These are phyloP conservation scores for Neospermospora avenae DNA, from an alignment of 2,329 filamentous ascomycete species.

Conservation along the genomic window DNA sequence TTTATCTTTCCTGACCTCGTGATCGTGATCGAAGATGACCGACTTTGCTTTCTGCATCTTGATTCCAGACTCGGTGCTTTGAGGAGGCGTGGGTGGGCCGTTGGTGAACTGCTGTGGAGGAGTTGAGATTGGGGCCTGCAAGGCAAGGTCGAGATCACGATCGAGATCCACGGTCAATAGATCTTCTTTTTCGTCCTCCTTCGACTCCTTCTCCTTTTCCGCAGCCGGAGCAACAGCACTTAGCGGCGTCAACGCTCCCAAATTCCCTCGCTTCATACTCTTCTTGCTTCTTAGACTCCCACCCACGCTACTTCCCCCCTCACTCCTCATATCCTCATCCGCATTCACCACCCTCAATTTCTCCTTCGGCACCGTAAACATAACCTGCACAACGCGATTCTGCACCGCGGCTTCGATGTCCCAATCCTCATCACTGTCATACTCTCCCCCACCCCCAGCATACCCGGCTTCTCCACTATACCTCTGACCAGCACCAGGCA, in stretches of 20 bases:
- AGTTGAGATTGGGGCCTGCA: no score
- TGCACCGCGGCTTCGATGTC: conserved; percentile 73
- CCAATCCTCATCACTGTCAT: conserved; percentile 55
- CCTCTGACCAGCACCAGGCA: not conserved
- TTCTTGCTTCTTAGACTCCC: conserved; percentile 33
- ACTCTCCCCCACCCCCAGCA: conserved; percentile 31
- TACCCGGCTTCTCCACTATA: no score
- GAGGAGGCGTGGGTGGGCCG: no score
- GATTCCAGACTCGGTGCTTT: no score
- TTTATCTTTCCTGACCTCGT: not conserved
- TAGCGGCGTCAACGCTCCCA: conserved; percentile 2
- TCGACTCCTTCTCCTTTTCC: not conserved
- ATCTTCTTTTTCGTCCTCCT: not conserved
- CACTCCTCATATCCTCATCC: conserved; percentile 48
- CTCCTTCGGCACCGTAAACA: conserved; percentile 92
- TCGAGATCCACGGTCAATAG: not conserved
- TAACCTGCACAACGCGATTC: conserved; percentile 71
- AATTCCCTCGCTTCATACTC: conserved; percentile 23
- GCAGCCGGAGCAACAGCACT: not conserved
- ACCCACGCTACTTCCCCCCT: conserved; percentile 27
- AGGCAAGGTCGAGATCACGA: not conserved
- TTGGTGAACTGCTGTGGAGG: no score
- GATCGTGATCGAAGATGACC: not conserved
- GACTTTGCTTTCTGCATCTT: not conserved
- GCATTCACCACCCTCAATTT: conserved; percentile 86